Evolutionary conservation across 2,329 filamentous ascomycete genomes (phyloP), one percentile per base, ranked within the genome.

Genomic region (Chaetomiaceae sp.): DNA sequence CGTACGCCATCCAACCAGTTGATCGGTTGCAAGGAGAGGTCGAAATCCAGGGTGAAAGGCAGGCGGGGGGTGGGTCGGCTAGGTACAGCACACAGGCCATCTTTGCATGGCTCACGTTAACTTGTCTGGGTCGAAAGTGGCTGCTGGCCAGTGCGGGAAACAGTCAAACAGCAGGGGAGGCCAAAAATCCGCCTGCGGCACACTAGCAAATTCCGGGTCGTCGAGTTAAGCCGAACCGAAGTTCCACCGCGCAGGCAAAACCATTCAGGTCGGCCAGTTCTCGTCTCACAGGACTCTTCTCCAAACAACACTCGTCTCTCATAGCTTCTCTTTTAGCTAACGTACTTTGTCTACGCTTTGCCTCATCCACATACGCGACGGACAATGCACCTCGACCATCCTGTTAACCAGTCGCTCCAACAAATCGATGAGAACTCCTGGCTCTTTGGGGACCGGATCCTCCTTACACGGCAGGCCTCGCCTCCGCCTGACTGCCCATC

Each of bases 381-480:
- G 38, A 46, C 37, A 43, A 50, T 50, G 47, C 47, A 44, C 37
- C 37, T 12, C 19, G 47, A 43, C 29, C 47, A 36, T 43, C 47
- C 47, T 36, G 36, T 52, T 23, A 52, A 52, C 42, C 42, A 47
- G 17, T 47, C 50, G 22, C 37, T 53, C 25, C 43, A 53, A 47
- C 43, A 47, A 47, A 47, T 53, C 50, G 34, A 47, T 19, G 43
- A 47, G 33, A 53, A 36, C 43, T 53, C 50, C 36, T 53, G 50
- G 50, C 36, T 53, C 27, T 47, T 53, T 23, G 50, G 50, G 36
- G 43, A 39, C 43, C 36, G 19, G 42, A 47, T 53, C 43, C 43
- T 53, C 36, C 50, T 53, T 14, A 34, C 50, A 34, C 42, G 25
- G 34, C 50, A 47, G 23, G 25, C 42, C 36, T 42, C 50, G 14